Evolutionary conservation across 2,329 filamentous ascomycete species (phyloP).

Genomic region (Cladosporium sp.): DNA sequence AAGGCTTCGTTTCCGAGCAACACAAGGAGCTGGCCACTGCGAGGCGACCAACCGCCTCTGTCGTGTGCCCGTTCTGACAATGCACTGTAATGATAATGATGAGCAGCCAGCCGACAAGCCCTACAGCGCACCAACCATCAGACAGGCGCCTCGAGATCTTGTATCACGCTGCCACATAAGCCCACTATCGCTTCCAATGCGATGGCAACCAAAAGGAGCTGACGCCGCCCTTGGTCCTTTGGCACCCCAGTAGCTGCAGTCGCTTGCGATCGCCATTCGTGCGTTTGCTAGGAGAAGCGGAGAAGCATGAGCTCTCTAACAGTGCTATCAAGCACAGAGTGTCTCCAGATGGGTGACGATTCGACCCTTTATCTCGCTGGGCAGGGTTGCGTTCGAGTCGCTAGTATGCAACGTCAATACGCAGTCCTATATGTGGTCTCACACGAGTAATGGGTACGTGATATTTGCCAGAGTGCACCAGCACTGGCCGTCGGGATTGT

Average conservation of each 20-base stretch:
- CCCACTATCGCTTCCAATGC: conserved; percentile 1
- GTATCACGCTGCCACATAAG: conserved; percentile 6
- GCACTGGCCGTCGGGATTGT: not conserved
- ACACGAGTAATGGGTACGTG: not conserved
- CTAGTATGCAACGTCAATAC: not conserved
- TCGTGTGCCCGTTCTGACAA: not conserved
- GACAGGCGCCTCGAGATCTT: conserved; percentile 15
- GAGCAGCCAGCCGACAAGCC: not conserved
- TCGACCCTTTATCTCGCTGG: not conserved
- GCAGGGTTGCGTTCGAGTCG: not conserved
- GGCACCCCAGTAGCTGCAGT: not conserved
- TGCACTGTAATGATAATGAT: not conserved
- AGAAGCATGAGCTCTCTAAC: not conserved
- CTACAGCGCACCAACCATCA: not conserved
- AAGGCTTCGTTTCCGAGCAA: not conserved
- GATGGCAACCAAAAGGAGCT: conserved; percentile 5
- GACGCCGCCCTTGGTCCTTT: not conserved
- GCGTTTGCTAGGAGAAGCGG: not conserved
- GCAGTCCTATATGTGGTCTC: not conserved
- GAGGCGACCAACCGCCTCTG: not conserved
- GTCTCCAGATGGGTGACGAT: not conserved
- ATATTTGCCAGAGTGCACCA: not conserved
- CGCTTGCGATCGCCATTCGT: not conserved
- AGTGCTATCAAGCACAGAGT: not conserved
- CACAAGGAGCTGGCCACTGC: not conserved